Conservation (phyloP, 139 green algal species). For the Eudorina sp. region DNA sequence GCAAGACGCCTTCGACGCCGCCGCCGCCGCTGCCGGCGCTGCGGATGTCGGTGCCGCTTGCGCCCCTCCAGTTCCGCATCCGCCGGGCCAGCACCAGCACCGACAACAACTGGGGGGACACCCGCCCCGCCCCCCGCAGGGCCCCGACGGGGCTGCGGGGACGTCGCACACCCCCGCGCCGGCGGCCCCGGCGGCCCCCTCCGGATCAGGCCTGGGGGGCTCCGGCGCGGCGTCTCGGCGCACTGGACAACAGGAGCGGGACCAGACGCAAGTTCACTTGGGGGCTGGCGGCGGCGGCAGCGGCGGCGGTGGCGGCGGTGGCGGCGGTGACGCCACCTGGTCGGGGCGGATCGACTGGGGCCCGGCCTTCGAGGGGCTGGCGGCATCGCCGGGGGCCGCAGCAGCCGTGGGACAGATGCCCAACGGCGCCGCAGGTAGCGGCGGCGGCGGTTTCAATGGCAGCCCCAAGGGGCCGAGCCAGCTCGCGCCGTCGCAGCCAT, state of each 20-base stretch:
- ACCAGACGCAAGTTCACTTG: background rate
- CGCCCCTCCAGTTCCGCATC: no score
- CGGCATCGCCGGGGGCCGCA: background rate
- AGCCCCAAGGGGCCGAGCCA: background rate
- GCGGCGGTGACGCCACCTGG: background rate
- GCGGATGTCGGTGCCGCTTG: no score
- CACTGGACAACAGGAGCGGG: background rate
- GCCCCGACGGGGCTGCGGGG: background rate
- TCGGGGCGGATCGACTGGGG: background rate
- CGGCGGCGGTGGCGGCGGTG: background rate
- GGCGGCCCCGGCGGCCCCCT: background rate
- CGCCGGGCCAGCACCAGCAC: no score
- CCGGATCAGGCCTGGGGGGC: background rate
- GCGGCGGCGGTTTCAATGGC: background rate
- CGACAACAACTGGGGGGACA: no score
- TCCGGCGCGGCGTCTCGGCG: background rate
- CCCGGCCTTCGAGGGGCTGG: background rate
- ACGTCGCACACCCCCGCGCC: background rate
- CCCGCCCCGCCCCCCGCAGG: no score
- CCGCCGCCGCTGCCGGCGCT: no score
- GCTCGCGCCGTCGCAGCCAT: background rate
- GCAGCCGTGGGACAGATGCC: no score
- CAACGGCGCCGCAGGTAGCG: background rate
- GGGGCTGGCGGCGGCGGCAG: background rate
- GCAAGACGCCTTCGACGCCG: no score